Base-by-base conservation (phyloP, 1,284 basidiomycete species). In the Tylopilus orsonianus region DNA sequence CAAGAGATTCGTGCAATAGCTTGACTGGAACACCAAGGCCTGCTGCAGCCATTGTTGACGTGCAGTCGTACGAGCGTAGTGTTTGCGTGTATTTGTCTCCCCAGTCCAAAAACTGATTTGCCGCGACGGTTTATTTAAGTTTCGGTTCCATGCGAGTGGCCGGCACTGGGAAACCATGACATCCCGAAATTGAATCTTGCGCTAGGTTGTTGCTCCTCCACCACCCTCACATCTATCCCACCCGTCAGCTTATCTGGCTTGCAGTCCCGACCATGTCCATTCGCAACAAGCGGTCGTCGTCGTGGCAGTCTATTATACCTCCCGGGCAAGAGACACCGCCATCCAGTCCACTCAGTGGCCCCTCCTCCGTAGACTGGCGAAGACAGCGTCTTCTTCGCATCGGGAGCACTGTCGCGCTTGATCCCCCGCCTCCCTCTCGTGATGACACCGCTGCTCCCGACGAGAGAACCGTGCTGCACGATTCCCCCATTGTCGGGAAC, bases 1-100 rank as follows among this genome's bases (percentile, higher is more conserved):
- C 97, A 35, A 98, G 78, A 49, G 93, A 91, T 74, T 95, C 93
- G 64, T 96, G 93, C 38, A 96, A 76, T 37, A 96, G 82, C 70
- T 96, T 96, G 57, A 95, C 87, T 56, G 93, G 93, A 47, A 96
- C 90, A 68, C 92, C 91, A 58, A 94, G 82, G 55, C 89, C 84
- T 50, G 70, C 60, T 19, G 60, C 66, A 46, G 64, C 22, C 64
- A 70, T 66, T 38, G 14, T 48, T 44, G 49, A 44, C 49, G 33
- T 52, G 48, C 37, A 33, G 26, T 8, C 14, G 29, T 30, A 33
- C 18, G 48, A 54, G 44, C 10, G 38, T 16, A 9, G 12, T 52
- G 41, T 62, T 63, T 56, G 50, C 18, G n/a, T 27, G 2, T 65
- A 2, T 70, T 69, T 66, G 58, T 41, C 9, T 10, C 29, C 8